phyloP scores from a whole-genome alignment of 257 asterid species.

The Przewalskia tangutica region DNA sequence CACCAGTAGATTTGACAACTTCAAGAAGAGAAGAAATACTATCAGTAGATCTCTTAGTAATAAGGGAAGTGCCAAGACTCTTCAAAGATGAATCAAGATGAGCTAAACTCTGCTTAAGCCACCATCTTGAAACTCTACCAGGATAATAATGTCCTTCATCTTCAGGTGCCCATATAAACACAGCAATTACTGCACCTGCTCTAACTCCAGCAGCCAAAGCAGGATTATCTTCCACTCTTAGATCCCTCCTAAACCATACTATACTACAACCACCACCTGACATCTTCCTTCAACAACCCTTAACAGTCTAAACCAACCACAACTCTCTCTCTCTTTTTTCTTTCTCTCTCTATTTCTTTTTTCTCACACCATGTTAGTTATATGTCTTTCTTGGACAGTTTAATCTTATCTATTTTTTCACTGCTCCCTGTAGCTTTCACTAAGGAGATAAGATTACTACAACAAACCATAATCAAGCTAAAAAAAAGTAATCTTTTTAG shows the following conservation, averaged over 20 bases:
- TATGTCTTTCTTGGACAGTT: conserved; percentile 8
- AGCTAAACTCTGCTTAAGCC: conserved; percentile 82
- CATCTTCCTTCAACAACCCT: conserved; percentile 23
- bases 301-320: background rate
- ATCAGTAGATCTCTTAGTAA: conserved; percentile 83
- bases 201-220: conserved; percentile 80
- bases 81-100: conserved; percentile 44
- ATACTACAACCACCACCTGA: conserved; percentile 70
- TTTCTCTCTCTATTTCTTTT: conserved; percentile 6
- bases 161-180: conserved; percentile 88
- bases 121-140: conserved; percentile 95
- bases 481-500: background rate
- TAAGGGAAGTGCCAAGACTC: conserved; percentile 68
- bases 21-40: conserved; percentile 71
- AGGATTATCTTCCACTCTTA: conserved; percentile 89
- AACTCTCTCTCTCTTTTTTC: background rate
- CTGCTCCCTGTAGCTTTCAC: conserved; percentile 11
- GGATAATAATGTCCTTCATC: conserved; percentile 81
- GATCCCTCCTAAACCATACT: conserved; percentile 96
- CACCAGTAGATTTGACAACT: conserved; percentile 64
- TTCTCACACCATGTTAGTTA: conserved; percentile 4
- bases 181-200: conserved; percentile 20
- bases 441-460: conserved; percentile 3
- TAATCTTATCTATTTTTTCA: conserved; percentile 11
- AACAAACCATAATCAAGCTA: conserved; percentile 6